phyloP scores from a whole-genome alignment of 2,329 filamentous ascomycete species.

The Alternaria solani region DNA sequence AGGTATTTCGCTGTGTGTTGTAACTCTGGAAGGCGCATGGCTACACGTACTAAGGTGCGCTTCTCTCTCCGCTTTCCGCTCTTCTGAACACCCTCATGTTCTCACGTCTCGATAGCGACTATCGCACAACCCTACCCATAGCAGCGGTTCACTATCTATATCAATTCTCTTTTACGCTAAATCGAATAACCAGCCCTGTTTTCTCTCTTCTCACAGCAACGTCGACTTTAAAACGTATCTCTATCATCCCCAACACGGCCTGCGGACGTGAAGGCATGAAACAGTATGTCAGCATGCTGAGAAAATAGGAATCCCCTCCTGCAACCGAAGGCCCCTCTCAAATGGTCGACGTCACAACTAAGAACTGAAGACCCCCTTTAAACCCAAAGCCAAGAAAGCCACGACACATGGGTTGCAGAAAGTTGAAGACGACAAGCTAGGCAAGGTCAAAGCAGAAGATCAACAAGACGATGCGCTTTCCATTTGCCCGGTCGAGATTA shows the following conservation, averaged over 20 bases:
- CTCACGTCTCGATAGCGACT: background rate
- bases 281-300: slow-evolving; percentile 68
- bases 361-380: slow-evolving; percentile 22
- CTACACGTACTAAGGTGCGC: background rate
- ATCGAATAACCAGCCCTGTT: background rate
- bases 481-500: slow-evolving; percentile 69
- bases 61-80: background rate
- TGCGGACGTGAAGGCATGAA: slow-evolving; percentile 60
- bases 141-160: background rate
- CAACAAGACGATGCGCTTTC: slow-evolving; percentile 73
- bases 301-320: slow-evolving; percentile 56
- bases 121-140: background rate
- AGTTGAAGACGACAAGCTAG: slow-evolving; percentile 44
- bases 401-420: background rate
- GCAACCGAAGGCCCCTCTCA: slow-evolving; percentile 24
- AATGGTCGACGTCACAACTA: slow-evolving; percentile 18
- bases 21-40: background rate
- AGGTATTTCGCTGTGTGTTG: background rate
- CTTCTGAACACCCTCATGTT: background rate
- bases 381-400: slow-evolving; percentile 11
- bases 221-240: slow-evolving; percentile 34
- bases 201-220: background rate
- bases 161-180: background rate
- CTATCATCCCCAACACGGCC: slow-evolving; percentile 32
- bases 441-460: slow-evolving; percentile 66